These are phyloP conservation scores for Epichloe aotearoae DNA, from an alignment of 2,329 filamentous ascomycete genomes.

Conservation along the genomic window DNA sequence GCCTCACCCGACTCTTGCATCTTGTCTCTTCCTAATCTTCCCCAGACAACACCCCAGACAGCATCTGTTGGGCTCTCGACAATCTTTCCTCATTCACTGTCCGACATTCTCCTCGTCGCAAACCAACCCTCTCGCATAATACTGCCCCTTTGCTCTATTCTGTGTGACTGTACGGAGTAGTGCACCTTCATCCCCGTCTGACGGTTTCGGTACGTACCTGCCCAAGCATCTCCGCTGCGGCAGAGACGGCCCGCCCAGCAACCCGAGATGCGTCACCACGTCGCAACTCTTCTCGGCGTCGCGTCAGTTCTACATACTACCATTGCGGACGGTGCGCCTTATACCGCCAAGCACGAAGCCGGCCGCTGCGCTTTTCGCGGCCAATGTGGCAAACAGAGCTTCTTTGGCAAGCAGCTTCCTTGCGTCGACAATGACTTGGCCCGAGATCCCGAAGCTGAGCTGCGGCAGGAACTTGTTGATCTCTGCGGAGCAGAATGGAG, in stretches of 20 bases:
- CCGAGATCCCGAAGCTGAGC: constrained; percentile 54
- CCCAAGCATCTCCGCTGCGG: neutral
- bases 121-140: neutral
- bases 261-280: constrained; percentile 19
- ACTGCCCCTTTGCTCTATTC: neutral
- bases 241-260: constrained; percentile 4
- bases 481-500: constrained; percentile 84
- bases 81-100: neutral
- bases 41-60: neutral
- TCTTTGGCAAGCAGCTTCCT: constrained; percentile 81
- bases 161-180: neutral
- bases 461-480: constrained; percentile 65
- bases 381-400: constrained; percentile 79
- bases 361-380: constrained; percentile 85
- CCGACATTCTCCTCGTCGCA: too few relatives aligned
- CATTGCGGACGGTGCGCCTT: constrained; percentile 14
- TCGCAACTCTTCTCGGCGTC: constrained; percentile 18
- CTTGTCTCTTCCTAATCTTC: neutral
- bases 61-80: neutral
- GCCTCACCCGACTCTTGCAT: neutral
- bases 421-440: constrained; percentile 86
- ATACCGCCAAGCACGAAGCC: constrained; percentile 59
- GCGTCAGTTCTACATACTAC: constrained; percentile 16
- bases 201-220: neutral
- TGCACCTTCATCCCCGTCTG: neutral